Evolutionary conservation across 1,284 basidiomycete species (phyloP).

Genomic region (Hortiboletus rubellus): DNA sequence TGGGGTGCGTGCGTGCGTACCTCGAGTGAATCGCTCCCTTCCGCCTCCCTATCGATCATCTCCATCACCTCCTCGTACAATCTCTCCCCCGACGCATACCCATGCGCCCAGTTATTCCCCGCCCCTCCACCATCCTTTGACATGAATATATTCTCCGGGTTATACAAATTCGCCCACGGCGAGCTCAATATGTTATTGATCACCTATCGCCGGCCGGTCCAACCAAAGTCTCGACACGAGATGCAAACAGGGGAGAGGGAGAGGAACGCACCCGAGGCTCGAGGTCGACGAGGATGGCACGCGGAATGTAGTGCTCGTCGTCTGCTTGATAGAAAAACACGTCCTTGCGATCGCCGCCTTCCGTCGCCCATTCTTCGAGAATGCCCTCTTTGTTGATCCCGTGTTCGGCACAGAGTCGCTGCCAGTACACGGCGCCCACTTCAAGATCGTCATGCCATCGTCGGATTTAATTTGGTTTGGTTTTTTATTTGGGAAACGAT

Average conservation of each 20-base stretch:
- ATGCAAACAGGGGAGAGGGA: background rate
- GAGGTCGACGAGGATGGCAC: slow-evolving; percentile 96
- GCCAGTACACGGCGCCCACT: slow-evolving; percentile 93
- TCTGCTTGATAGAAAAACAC: slow-evolving; percentile 99
- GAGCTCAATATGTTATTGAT: slow-evolving; percentile 94
- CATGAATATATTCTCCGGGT: slow-evolving; percentile 97
- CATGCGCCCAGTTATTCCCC: slow-evolving; percentile 99
- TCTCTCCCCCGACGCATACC: slow-evolving; percentile 86
- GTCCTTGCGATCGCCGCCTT: slow-evolving; percentile 95
- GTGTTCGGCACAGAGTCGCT: slow-evolving; percentile 93
- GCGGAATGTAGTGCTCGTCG: slow-evolving; percentile 98
- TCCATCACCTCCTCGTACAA: slow-evolving; percentile 99
- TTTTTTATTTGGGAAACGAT: background rate
- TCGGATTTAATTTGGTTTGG: background rate
- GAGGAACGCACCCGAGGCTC: slow-evolving; percentile 83
- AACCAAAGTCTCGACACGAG: background rate
- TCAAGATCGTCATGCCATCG: background rate
- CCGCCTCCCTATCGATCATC: slow-evolving; percentile 98
- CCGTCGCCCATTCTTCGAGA: slow-evolving; percentile 92
- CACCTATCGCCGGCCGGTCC: slow-evolving; percentile 56
- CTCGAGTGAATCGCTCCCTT: slow-evolving; percentile 97
- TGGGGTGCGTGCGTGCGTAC: slow-evolving; percentile 43
- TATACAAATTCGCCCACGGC: slow-evolving; percentile 93
- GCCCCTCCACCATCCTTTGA: slow-evolving; percentile 97
- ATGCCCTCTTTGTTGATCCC: slow-evolving; percentile 94